These are phyloP conservation scores for Fragilaria radians DNA, from an alignment of 108 stramenopile species.

Conservation along the genomic window DNA sequence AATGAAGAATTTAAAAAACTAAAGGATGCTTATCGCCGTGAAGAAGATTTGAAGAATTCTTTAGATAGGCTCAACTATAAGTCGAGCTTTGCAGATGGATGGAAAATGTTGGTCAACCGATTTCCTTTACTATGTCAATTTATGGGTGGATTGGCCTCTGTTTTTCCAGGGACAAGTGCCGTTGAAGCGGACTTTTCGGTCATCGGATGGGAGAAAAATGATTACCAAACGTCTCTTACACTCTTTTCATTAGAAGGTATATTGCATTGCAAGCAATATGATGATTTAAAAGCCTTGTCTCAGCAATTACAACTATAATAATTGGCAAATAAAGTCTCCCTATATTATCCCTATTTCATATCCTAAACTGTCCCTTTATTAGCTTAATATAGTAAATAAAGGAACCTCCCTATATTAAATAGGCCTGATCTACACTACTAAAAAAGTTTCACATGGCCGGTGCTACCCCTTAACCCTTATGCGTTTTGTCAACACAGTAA, in stretches of 20 bases:
- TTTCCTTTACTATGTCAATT: not conserved
- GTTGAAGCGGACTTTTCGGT: slow-evolving; percentile 6
- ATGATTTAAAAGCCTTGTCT: no score
- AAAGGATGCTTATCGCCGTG: not conserved
- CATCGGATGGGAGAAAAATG: slow-evolving; percentile 3
- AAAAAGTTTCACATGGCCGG: no score
- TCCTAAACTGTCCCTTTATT: no score
- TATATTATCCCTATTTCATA: no score
- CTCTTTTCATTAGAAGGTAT: slow-evolving; percentile 5
- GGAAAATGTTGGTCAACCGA: not conserved
- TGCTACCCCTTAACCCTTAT: no score
- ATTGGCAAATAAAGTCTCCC: no score
- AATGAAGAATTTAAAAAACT: not conserved
- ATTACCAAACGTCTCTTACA: not conserved
- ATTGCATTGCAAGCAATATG: slow-evolving; percentile 10
- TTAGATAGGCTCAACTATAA: not conserved
- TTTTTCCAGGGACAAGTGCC: not conserved
- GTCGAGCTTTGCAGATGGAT: not conserved
- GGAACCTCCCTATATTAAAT: no score
- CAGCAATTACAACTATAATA: no score
- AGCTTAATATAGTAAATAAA: no score
- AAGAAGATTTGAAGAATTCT: not conserved
- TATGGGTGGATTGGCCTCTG: slow-evolving; percentile 3
- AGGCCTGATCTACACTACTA: no score
- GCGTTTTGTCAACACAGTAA: no score